Conservation (phyloP, 208 protist genomes). For the Trypanosoma lewisi region DNA sequence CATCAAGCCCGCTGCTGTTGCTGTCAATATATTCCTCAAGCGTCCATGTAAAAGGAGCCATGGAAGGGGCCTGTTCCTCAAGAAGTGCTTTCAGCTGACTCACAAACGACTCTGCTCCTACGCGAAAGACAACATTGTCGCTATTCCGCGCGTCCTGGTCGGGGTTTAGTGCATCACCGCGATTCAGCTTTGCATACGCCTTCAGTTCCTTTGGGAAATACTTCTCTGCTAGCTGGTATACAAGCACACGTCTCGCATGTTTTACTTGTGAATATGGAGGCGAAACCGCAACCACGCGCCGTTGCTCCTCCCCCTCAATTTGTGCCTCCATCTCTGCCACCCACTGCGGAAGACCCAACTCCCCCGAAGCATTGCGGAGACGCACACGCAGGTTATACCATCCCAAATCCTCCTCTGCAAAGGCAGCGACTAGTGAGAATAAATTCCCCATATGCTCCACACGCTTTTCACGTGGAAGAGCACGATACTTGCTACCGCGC, state of each 20-base stretch:
- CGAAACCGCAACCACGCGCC: conserved; percentile 74
- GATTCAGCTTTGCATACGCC: conserved; percentile 49
- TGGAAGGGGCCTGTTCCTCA: conserved; percentile 41
- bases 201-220: conserved; percentile 83
- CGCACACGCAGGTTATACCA: conserved; percentile 81
- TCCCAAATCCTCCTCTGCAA: conserved; percentile 86
- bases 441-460: conserved; percentile 71
- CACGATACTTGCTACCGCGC: conserved; percentile 57
- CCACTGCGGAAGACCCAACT: conserved; percentile 79
- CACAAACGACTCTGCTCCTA: conserved; percentile 46
- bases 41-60: conserved; percentile 63
- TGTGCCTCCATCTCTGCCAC: conserved; percentile 86
- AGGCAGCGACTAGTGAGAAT: conserved; percentile 59
- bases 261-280: conserved; percentile 58
- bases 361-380: conserved; percentile 63
- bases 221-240: conserved; percentile 66
- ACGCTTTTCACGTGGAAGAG: conserved; percentile 84
- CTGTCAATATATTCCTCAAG: conserved; percentile 29
- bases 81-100: conserved; percentile 62
- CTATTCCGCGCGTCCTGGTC: conserved; percentile 26
- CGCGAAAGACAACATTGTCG: conserved; percentile 44
- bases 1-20: conserved; percentile 8
- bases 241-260: conserved; percentile 58
- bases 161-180: conserved; percentile 61
- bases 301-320: conserved; percentile 60